A percentile compares a stretch with the other conserved stretches of the same genome.
phyloP scores from a whole-genome alignment of 768 basidiomycete species.

The Tylopilus plumbeoviolaceoides region DNA sequence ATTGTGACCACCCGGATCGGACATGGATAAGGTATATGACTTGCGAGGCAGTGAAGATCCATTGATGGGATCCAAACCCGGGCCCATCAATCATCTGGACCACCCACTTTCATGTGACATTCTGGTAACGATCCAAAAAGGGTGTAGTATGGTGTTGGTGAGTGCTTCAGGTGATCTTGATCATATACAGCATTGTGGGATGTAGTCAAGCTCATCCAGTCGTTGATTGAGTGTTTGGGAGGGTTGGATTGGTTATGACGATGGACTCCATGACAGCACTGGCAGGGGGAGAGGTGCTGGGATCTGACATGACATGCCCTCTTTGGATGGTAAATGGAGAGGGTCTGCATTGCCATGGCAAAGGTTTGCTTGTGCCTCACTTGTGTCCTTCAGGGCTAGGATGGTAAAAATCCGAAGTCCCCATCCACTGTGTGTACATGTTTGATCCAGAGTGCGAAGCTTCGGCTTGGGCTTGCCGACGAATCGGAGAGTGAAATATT shows the following conservation, averaged over 20 bases:
- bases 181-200: conserved; percentile 8
- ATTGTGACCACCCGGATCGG: conserved; percentile 17
- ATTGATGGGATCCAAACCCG: conserved; percentile 1
- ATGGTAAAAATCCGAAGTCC: too few relatives aligned
- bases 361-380: too few relatives aligned
- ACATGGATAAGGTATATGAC: background rate
- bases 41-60: background rate
- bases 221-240: too few relatives aligned
- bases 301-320: too few relatives aligned
- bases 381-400: too few relatives aligned
- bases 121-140: conserved; percentile 48
- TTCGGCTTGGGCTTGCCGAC: background rate
- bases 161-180: conserved; percentile 11
- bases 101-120: conserved; percentile 41
- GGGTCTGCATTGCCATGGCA: too few relatives aligned
- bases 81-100: conserved; percentile 35
- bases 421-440: too few relatives aligned
- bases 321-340: too few relatives aligned
- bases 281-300: too few relatives aligned
- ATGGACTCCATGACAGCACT: too few relatives aligned
- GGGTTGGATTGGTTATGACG: too few relatives aligned
- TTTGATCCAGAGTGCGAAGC: too few relatives aligned
- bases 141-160: conserved; percentile 48
- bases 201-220: conserved; percentile 4
- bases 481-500: background rate